These are phyloP conservation scores for Kodamaea hsintzibuensis DNA, from an alignment of 805 yeast species.

Conservation along the genomic window DNA sequence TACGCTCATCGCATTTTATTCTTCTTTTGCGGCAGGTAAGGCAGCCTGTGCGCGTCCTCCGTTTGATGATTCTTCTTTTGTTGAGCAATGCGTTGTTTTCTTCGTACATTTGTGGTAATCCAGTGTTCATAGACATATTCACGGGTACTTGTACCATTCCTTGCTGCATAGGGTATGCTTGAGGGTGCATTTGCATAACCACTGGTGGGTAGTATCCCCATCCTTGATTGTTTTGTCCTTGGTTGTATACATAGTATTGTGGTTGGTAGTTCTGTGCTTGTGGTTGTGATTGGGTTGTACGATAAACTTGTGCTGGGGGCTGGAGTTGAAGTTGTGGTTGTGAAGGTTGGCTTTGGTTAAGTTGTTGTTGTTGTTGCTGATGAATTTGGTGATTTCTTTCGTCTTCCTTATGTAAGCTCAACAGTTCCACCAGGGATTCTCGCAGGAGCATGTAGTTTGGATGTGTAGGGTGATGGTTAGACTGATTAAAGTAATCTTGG, in stretches of 20 bases:
- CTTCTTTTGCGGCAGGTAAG: constrained; percentile 69
- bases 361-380: background rate
- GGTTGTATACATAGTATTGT: constrained; percentile 1
- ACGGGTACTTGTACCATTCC: constrained; percentile 10
- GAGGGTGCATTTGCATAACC: constrained; percentile 9
- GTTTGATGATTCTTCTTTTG: constrained; percentile 48
- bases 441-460: constrained; percentile 2
- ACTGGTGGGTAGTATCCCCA: constrained; percentile 8
- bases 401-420: background rate
- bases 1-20: constrained; percentile 74
- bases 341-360: background rate
- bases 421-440: constrained; percentile 1
- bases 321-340: constrained; percentile 5
- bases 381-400: constrained; percentile 1
- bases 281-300: background rate
- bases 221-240: background rate
- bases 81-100: constrained; percentile 33
- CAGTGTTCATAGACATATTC: constrained; percentile 5
- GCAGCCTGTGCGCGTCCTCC: constrained; percentile 75
- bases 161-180: constrained; percentile 2
- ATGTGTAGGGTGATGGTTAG: background rate
- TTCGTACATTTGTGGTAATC: constrained; percentile 13
- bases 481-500: background rate
- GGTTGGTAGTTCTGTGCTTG: constrained; percentile 3
- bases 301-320: background rate